Percentiles rank a stretch among this genome's conserved stretches.
These are phyloP conservation scores for Barnettozyma populi DNA, from an alignment of 805 yeast genomes.

Conservation along the genomic window DNA sequence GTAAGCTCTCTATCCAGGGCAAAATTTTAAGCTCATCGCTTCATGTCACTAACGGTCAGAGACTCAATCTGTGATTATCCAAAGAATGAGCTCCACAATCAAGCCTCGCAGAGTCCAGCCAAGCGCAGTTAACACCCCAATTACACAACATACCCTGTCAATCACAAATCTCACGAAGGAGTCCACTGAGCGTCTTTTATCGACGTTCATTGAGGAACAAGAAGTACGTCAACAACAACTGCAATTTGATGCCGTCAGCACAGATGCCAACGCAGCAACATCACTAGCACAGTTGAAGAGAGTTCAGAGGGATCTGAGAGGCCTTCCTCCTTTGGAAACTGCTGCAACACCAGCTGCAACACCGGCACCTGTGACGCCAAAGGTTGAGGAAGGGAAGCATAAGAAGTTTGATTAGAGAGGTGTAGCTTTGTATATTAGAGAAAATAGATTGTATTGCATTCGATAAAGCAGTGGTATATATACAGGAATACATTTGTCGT, in stretches of 20 bases:
- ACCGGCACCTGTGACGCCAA: constrained; percentile 9
- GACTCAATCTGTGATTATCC: no score
- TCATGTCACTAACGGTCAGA: neutral
- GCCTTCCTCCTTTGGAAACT: constrained; percentile 58
- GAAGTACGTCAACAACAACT: constrained; percentile 22
- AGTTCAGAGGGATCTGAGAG: constrained; percentile 72
- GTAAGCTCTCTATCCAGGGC: neutral
- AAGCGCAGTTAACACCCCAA: constrained; percentile 23
- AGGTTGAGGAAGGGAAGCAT: constrained; percentile 15
- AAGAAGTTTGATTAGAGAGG: constrained; percentile 15
- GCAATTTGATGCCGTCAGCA: constrained; percentile 6
- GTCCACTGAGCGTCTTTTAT: constrained; percentile 41
- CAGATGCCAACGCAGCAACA: constrained; percentile 19
- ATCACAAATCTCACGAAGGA: constrained; percentile 28
- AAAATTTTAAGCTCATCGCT: constrained; percentile 1
- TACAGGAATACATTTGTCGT: neutral
- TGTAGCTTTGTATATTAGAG: neutral
- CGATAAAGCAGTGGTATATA: neutral
- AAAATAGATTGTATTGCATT: neutral
- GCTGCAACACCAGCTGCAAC: constrained; percentile 5
- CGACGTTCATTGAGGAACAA: constrained; percentile 34
- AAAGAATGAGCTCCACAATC: neutral
- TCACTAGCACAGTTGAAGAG: constrained; percentile 57
- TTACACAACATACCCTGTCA: constrained; percentile 15
- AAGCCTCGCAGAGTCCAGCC: constrained; percentile 18